Conservation (phyloP, 306 rosid species). For the Corylus heterophylla region DNA sequence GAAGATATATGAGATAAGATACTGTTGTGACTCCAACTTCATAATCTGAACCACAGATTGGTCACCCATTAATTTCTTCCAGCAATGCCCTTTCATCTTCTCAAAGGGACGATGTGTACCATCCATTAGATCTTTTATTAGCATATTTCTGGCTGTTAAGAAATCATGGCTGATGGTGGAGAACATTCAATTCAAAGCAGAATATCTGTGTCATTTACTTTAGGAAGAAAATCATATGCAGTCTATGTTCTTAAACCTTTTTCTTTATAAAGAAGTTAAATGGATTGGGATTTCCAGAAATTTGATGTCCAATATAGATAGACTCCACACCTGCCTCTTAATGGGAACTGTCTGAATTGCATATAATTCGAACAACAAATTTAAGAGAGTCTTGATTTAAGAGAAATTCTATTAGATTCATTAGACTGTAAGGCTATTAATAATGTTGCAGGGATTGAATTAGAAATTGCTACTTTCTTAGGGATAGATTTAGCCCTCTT, state of each 20-base stretch:
- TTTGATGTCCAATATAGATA: too few relatives aligned
- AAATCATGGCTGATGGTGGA: constrained; percentile 21
- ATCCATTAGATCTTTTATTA: background rate
- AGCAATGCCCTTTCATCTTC: constrained; percentile 25
- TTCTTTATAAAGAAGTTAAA: too few relatives aligned
- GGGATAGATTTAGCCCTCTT: background rate
- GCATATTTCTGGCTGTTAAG: constrained; percentile 19
- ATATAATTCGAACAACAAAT: too few relatives aligned
- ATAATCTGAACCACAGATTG: constrained; percentile 55
- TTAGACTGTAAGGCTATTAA: too few relatives aligned
- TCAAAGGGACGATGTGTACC: background rate
- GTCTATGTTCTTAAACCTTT: background rate
- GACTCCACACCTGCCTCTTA: too few relatives aligned
- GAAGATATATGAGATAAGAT: constrained; percentile 72
- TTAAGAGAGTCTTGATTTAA: too few relatives aligned
- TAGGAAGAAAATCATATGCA: background rate
- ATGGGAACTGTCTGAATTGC: too few relatives aligned
- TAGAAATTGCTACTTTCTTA: background rate
- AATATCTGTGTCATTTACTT: constrained; percentile 11
- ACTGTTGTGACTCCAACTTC: constrained; percentile 27
- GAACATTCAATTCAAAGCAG: background rate
- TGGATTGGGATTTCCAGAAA: too few relatives aligned
- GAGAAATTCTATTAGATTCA: too few relatives aligned
- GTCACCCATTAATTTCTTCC: constrained; percentile 30
- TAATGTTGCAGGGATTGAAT: background rate